Evolutionary conservation across 805 yeast genomes (phyloP).

Genomic region (Kregervanrija delftensis): DNA sequence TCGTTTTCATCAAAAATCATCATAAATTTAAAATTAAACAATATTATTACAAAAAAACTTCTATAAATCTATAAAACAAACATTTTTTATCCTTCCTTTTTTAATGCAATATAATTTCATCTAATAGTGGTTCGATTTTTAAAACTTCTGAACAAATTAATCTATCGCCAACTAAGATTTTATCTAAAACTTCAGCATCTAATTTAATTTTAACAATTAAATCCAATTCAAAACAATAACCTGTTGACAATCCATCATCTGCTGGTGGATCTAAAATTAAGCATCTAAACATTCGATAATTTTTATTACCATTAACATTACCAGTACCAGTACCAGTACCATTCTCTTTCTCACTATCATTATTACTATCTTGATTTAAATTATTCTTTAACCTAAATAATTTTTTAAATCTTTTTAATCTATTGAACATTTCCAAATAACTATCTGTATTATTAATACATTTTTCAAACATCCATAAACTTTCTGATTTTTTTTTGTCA

Average conservation of each 20-base stretch:
- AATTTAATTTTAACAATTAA: constrained; percentile 37
- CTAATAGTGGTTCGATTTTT: constrained; percentile 30
- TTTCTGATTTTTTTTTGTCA: too few relatives aligned
- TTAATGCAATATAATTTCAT: constrained; percentile 1
- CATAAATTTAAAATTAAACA: too few relatives aligned
- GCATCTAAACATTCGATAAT: constrained; percentile 32
- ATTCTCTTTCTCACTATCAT: background rate
- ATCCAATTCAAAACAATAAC: constrained; percentile 41
- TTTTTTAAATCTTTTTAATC: constrained; percentile 10
- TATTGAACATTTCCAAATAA: constrained; percentile 18
- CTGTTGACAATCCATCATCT: constrained; percentile 29
- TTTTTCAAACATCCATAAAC: background rate
- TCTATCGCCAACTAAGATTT: constrained; percentile 34
- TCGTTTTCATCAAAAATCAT: too few relatives aligned
- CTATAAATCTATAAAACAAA: too few relatives aligned
- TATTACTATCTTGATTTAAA: background rate
- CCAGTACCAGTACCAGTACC: constrained; percentile 6
- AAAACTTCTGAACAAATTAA: constrained; percentile 39
- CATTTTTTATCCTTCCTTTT: too few relatives aligned
- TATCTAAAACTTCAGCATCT: constrained; percentile 3
- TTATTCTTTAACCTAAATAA: constrained; percentile 11
- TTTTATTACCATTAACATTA: background rate
- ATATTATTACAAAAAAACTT: too few relatives aligned
- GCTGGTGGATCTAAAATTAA: constrained; percentile 32
- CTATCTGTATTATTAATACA: constrained; percentile 14